A percentile compares a stretch with the other conserved stretches of the same genome.
These are phyloP conservation scores for Oryza meyeriana DNA, from an alignment of 176 grass and related monocot genomes.

Conservation along the genomic window DNA sequence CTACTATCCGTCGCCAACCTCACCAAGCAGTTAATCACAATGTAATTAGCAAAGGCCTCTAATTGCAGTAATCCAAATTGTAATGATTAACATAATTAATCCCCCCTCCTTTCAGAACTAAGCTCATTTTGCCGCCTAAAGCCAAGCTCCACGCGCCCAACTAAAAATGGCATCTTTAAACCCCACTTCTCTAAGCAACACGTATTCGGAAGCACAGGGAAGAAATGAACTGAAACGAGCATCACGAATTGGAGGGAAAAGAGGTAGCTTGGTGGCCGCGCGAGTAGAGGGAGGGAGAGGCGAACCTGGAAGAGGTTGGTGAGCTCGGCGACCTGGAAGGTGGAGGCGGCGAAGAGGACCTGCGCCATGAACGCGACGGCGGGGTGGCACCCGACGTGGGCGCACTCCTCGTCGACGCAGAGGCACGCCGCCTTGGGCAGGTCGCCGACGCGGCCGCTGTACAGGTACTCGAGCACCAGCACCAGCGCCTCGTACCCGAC, in stretches of 20 bases:
- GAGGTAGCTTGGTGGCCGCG: not conserved
- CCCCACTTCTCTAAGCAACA: not conserved
- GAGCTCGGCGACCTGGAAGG: conserved; percentile 84
- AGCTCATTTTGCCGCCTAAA: not conserved
- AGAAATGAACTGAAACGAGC: not conserved
- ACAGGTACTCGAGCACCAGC: conserved; percentile 89
- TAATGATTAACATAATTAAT: not conserved
- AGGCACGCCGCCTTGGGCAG: conserved; percentile 69
- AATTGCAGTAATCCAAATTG: not conserved
- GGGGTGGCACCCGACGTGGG: conserved; percentile 69
- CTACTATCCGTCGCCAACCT: not conserved
- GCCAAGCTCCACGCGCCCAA: not conserved
- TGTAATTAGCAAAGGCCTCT: not conserved
- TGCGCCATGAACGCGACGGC: conserved; percentile 72
- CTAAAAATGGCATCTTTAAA: not conserved
- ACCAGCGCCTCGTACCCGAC: conserved; percentile 69
- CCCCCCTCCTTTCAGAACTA: not conserved
- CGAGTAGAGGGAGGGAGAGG: not conserved
- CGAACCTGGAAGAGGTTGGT: conserved; percentile 91
- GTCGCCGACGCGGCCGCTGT: conserved; percentile 60
- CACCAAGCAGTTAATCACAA: not conserved
- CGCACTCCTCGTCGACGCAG: conserved; percentile 82
- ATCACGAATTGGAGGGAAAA: not conserved
- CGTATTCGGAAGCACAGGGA: conserved; percentile 1
- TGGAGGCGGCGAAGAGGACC: conserved; percentile 82